phyloP scores from a whole-genome alignment of 495 filamentous ascomycete genomes.

The Hyaloscypha variabilis region DNA sequence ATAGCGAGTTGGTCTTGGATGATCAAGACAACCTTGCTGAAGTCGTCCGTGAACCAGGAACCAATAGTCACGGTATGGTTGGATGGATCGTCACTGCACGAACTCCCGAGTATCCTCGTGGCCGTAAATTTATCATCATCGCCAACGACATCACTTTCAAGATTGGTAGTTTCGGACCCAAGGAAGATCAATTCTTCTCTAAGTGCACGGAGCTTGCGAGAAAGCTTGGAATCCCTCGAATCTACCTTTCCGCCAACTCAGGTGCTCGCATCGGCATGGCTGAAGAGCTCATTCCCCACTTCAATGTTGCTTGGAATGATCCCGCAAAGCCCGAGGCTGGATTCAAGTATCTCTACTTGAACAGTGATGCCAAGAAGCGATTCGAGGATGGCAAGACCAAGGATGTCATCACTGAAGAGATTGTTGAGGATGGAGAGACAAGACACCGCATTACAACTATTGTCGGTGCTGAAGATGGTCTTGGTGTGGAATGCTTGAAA shows the following conservation, averaged over 20 bases:
- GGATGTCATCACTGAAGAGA: conserved; percentile 85
- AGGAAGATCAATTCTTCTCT: conserved; percentile 97
- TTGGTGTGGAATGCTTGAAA: conserved; percentile 96
- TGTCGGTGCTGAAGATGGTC: conserved; percentile 90
- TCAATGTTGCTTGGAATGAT: conserved; percentile 96
- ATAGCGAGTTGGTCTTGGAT: conserved; percentile 90
- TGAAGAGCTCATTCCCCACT: conserved; percentile 94
- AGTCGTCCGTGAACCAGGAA: conserved; percentile 90
- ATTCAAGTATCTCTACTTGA: conserved; percentile 98
- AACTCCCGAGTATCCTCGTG: conserved; percentile 95
- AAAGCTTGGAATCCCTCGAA: conserved; percentile 90
- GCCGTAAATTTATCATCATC: conserved; percentile 90
- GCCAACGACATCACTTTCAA: conserved; percentile 99
- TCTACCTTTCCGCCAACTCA: conserved; percentile 99
- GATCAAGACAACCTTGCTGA: conserved; percentile 91
- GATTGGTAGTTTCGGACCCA: conserved; percentile 95
- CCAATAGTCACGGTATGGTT: conserved; percentile 97
- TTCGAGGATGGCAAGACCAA: conserved; percentile 82
- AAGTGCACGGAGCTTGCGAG: conserved; percentile 97
- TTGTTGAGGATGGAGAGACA: conserved; percentile 85
- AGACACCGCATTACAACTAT: conserved; percentile 94
- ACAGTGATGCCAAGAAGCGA: conserved; percentile 79
- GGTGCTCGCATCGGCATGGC: conserved; percentile 97
- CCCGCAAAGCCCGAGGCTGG: conserved; percentile 79
- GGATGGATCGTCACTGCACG: conserved; percentile 96